Evolutionary conservation across 257 asterid genomes (phyloP), one percentile per base, ranked within the genome.

Genomic region (Solanum chilense): DNA sequence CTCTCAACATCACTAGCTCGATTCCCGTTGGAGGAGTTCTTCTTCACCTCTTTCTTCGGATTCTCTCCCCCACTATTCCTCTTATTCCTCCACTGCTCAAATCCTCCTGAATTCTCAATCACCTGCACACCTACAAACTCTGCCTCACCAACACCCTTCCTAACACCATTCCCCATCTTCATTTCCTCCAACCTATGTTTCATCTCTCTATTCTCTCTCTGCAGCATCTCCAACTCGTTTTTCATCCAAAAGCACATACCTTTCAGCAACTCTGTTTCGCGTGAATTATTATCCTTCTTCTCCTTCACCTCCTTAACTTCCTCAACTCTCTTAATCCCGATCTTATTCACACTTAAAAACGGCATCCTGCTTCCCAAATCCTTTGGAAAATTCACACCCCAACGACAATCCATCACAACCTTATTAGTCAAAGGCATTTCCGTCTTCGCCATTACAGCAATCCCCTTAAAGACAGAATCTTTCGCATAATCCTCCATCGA

Each of bases 181-280:
- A 93, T 85, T 73, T 94, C 98, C 56, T 91, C 95, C 92, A 96
- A 89, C 73, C 88, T 94, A 33, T 85, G 35, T 85, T 92, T 93
- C 97, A 96, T 91, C 88, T 92, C 97, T 73, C 91, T 86, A 86
- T 95, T 95, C 74, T 91, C 96, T 80, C 89, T 92, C 3, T 92
- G 92, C 86, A 94, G 71, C 80, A 35, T 88, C 86, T 93, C 98
- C 92, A 96, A 71, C 89, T 96, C 98, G 66, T 89, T 93, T 73
- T 92, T 94, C 98, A 96, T 95, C 97, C 95, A 94, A 86, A 88
- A 88, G 82, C 94, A 93, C 81, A 74, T 91, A 16, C 96, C 93
- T 87, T 92, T 95, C 62, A 95, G 76, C 88, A 90, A 73, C 85
- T 94, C 96, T 5, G 86, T 8, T 83, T 96, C 95, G 0, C 92